Evolutionary conservation across 768 basidiomycete genomes (phyloP).

Genomic region (Tulasnella sp.): DNA sequence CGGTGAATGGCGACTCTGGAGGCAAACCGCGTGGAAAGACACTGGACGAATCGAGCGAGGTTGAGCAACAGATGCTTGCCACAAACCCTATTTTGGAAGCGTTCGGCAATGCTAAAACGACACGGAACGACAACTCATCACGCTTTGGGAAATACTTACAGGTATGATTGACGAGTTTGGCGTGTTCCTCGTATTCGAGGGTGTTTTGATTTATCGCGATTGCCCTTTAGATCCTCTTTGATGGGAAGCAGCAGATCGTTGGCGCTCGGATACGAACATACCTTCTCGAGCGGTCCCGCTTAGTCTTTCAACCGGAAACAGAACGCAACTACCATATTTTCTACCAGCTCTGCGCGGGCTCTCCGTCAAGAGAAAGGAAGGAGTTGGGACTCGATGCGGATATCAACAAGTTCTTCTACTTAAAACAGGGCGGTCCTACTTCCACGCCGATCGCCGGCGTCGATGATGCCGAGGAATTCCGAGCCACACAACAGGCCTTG

Average conservation of each 20-base stretch:
- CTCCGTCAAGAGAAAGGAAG: slow-evolving; percentile 89
- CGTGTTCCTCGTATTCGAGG: neutral
- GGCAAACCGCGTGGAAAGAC: slow-evolving; percentile 55
- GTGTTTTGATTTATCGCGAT: neutral
- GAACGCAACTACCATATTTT: slow-evolving; percentile 99
- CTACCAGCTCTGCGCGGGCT: slow-evolving; percentile 97
- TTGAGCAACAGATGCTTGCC: slow-evolving; percentile 93
- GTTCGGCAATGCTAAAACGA: slow-evolving; percentile 98
- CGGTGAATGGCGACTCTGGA: slow-evolving; percentile 75
- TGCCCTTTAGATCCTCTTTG: slow-evolving; percentile 75
- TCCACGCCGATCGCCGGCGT: slow-evolving; percentile 85
- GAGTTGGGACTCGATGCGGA: slow-evolving; percentile 84
- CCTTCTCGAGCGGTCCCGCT: slow-evolving; percentile 90
- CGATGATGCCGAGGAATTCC: slow-evolving; percentile 94
- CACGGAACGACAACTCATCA: slow-evolving; percentile 97
- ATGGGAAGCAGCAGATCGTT: slow-evolving; percentile 91
- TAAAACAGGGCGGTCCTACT: slow-evolving; percentile 84
- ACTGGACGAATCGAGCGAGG: slow-evolving; percentile 82
- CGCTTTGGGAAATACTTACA: slow-evolving; percentile 99
- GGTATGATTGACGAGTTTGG: slow-evolving; percentile 36
- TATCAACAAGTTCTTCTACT: slow-evolving; percentile 77
- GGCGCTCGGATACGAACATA: slow-evolving; percentile 99
- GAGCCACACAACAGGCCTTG: slow-evolving; percentile 84
- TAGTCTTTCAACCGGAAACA: slow-evolving; percentile 92
- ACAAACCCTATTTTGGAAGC: slow-evolving; percentile 99